Percentiles rank a stretch among this genome's conserved stretches.
phyloP scores from a whole-genome alignment of 768 basidiomycete species.

The Russula earlei region DNA sequence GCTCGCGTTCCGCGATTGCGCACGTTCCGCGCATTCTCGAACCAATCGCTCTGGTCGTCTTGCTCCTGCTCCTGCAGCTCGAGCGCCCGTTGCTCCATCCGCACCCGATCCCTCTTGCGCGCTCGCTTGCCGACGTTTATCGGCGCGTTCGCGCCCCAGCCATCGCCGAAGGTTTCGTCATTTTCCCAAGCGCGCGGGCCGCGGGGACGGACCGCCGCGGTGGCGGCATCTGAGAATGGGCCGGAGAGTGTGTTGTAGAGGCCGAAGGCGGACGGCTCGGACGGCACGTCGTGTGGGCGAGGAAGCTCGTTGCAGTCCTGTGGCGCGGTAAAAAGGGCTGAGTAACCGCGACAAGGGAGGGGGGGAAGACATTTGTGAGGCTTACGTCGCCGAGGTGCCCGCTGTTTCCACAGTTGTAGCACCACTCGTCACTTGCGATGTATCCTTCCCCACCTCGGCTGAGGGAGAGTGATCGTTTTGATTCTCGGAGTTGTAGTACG shows the following conservation, averaged over 20 bases:
- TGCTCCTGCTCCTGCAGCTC: constrained; percentile 36
- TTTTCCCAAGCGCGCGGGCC: constrained; percentile 37
- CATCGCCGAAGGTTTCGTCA: constrained; percentile 32
- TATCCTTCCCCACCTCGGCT: constrained; percentile 75
- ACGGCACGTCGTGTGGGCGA: constrained; percentile 33
- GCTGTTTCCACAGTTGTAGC: constrained; percentile 65
- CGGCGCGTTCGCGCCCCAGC: constrained; percentile 40
- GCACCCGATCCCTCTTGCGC: constrained; percentile 48
- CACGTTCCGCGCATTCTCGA: constrained; percentile 32
- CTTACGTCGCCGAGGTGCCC: constrained; percentile 79
- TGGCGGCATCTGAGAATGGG: constrained; percentile 41
- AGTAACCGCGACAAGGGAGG: background rate
- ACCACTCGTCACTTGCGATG: constrained; percentile 66
- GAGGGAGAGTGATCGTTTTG: constrained; percentile 39
- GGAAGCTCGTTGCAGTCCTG: constrained; percentile 52
- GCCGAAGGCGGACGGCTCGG: constrained; percentile 62
- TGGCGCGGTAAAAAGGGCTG: background rate
- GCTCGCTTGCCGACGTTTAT: constrained; percentile 58
- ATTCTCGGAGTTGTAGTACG: constrained; percentile 38
- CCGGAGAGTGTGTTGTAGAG: constrained; percentile 48
- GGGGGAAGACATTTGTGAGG: constrained; percentile 5
- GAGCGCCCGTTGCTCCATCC: constrained; percentile 42
- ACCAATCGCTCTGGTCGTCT: constrained; percentile 64
- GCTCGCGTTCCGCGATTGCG: constrained; percentile 26
- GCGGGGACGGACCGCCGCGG: constrained; percentile 23